These are phyloP conservation scores for Cucumis variabilis DNA, from an alignment of 331 rosid genomes.

Conservation along the genomic window DNA sequence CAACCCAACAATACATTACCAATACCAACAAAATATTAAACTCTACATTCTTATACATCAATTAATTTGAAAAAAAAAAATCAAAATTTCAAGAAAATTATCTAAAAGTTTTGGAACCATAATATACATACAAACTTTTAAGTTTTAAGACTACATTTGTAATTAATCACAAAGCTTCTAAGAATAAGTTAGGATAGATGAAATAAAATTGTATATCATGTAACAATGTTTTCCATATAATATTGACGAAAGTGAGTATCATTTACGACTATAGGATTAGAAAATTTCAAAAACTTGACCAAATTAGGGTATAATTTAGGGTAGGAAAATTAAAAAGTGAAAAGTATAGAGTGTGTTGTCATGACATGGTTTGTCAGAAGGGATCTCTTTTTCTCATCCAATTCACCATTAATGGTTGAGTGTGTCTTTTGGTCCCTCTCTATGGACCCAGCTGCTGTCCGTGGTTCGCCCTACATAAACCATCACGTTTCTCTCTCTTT, in stretches of 20 bases:
- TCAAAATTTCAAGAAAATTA: too few relatives aligned
- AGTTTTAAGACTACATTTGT: too few relatives aligned
- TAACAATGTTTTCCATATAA: too few relatives aligned
- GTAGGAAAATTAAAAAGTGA: background rate
- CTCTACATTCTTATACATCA: too few relatives aligned
- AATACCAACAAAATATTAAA: too few relatives aligned
- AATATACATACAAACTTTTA: background rate
- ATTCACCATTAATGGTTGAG: background rate
- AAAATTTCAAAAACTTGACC: too few relatives aligned
- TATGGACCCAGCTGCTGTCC: slow-evolving; percentile 7
- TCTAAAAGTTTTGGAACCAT: too few relatives aligned
- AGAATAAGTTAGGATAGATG: too few relatives aligned
- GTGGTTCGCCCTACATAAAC: slow-evolving; percentile 26
- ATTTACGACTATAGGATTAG: too few relatives aligned
- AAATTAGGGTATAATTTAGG: background rate
- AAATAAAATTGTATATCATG: background rate
- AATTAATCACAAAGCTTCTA: too few relatives aligned
- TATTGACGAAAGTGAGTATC: too few relatives aligned
- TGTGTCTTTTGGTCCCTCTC: slow-evolving; percentile 7
- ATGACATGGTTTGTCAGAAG: slow-evolving; percentile 3
- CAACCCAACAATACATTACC: background rate
- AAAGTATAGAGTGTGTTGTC: slow-evolving; percentile 15
- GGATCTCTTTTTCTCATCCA: slow-evolving; percentile 15
- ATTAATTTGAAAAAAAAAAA: too few relatives aligned
- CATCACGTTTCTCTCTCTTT: slow-evolving; percentile 4